A percentile compares a stretch with the other conserved stretches of the same genome.
These are phyloP conservation scores for Monosporozyma servazzii DNA, from an alignment of 805 yeast species.

Conservation along the genomic window DNA sequence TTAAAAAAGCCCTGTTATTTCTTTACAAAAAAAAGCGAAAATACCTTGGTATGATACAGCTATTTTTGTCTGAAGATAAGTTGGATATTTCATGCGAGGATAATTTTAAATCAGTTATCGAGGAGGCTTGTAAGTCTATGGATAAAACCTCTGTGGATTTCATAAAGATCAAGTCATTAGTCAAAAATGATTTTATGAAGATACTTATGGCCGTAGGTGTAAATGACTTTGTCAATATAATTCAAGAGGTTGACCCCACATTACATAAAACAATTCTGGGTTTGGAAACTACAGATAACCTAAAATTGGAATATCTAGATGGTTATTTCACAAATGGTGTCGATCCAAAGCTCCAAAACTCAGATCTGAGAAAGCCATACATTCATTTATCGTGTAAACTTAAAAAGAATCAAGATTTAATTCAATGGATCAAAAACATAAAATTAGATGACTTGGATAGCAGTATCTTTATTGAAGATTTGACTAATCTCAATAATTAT, in stretches of 20 bases:
- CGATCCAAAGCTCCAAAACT: neutral
- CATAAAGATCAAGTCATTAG: constrained; percentile 3
- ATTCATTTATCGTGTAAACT: constrained; percentile 13
- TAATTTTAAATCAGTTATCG: neutral
- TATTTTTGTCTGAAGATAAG: neutral
- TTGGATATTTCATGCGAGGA: neutral
- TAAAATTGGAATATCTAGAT: constrained; percentile 15
- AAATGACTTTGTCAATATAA: constrained; percentile 5
- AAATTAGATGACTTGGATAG: constrained; percentile 10
- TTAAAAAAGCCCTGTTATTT: constrained; percentile 17
- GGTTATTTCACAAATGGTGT: constrained; percentile 5
- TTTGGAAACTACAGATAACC: constrained; percentile 1
- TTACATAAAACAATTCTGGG: constrained; percentile 13
- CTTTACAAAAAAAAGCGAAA: constrained; percentile 13
- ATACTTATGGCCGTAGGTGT: constrained; percentile 1
- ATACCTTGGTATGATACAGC: neutral
- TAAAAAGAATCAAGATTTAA: constrained; percentile 6
- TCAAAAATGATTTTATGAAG: constrained; percentile 11
- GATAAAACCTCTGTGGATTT: constrained; percentile 1
- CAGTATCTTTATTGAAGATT: constrained; percentile 6
- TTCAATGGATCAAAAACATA: constrained; percentile 12
- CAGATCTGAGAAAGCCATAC: constrained; percentile 10
- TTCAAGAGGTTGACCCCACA: constrained; percentile 13
- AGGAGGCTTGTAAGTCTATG: neutral
- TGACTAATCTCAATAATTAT: constrained; percentile 10